Evolutionary conservation across 2,329 filamentous ascomycete species (phyloP), one percentile per base, ranked within the genome.

Genomic region (Fusarium sarcochroum): DNA sequence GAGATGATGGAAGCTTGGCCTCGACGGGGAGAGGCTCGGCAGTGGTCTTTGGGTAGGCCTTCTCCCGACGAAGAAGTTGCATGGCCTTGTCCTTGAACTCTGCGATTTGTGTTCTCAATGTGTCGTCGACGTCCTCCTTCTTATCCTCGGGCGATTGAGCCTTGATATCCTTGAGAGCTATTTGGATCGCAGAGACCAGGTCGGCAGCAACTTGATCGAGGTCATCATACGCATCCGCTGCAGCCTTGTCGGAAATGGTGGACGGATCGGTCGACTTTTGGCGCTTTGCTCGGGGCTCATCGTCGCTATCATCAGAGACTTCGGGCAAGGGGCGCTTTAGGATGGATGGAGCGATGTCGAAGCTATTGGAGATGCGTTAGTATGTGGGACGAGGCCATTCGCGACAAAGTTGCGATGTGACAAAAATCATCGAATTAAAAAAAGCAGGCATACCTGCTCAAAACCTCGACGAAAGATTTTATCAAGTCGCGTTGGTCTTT

Each of bases 131-230:
- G 9, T 66, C 72, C 40, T 76, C 69, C 44, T 76, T 73, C 21
- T 69, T 65, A 17, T 65, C 63, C 46, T 78, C 77, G 6, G 77
- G 73, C 25, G 80, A 69, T 59, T 69, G 66, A 21, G 65, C 50
- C 23, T 83, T 80, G 27, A 89, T 76, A 46, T 87, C 83, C 30
- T 80, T 80, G 44, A 87, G 72, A 35, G 85, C 82, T 68, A 84
- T 77, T 64, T 84, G 76, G 69, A 86, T 80, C 64, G 82, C 82
- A 30, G 79, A 73, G 71, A 84, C 80, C 41, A 90, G 76, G 64
- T 91, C 89, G 51, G 83, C 77, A 17, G 91, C 86, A 41, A 93
- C 81, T 64, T 91, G 88, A 27, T 92, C 90, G 44, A 94, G 79
- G 66, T 86, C 85, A 25, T 83, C 82, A 75, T 91, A 91, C 32